Evolutionary conservation across 805 yeast species (phyloP).

Genomic region (Nakazawaea molendinolei): DNA sequence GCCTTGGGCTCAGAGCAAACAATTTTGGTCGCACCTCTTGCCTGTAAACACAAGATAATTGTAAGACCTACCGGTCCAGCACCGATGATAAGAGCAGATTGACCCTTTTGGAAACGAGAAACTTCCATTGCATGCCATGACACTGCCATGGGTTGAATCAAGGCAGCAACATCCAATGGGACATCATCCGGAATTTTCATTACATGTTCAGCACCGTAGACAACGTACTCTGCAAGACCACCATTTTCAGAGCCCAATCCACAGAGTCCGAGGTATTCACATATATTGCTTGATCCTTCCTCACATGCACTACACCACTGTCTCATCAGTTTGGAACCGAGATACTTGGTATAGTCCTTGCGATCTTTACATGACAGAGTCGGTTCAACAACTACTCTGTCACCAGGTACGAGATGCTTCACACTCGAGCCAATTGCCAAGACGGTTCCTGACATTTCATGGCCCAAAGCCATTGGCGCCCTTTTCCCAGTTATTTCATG

Average conservation of each 20-base stretch:
- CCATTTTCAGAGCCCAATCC: constrained; percentile 50
- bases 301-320: constrained; percentile 40
- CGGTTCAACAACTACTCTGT: constrained; percentile 39
- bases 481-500: constrained; percentile 32
- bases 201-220: constrained; percentile 31
- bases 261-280: constrained; percentile 38
- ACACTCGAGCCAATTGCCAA: constrained; percentile 38
- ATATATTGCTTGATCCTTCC: constrained; percentile 45
- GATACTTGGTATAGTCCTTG: constrained; percentile 13
- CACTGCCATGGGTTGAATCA: constrained; percentile 52
- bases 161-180: constrained; percentile 48
- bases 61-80: constrained; percentile 56
- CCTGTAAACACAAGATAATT: constrained; percentile 44
- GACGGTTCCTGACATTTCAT: constrained; percentile 44
- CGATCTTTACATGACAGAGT: constrained; percentile 44
- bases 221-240: constrained; percentile 37
- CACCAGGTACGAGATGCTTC: constrained; percentile 35
- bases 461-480: constrained; percentile 45
- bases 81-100: constrained; percentile 40
- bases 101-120: constrained; percentile 35
- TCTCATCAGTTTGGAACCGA: not conserved
- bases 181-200: constrained; percentile 31
- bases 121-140: constrained; percentile 52
- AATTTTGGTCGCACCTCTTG: constrained; percentile 37
- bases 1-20: constrained; percentile 57